Base-by-base conservation (phyloP, 23 red algal species). In the Gracilariopsis chorda region DNA sequence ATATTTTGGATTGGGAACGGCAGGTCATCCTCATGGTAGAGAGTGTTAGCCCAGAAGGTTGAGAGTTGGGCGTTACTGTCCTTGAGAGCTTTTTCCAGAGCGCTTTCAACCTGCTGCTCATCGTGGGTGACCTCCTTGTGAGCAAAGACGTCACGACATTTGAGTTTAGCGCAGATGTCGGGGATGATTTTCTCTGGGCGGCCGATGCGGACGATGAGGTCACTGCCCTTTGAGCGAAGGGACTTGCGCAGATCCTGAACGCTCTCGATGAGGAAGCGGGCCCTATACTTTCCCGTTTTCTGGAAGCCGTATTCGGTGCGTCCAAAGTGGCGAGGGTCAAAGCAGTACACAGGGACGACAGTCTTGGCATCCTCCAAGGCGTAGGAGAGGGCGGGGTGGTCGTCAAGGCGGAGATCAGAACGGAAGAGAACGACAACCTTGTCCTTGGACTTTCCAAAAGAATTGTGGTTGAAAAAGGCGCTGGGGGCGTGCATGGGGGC, bases 291-390 rank as follows among this genome's bases (percentile, higher is more conserved):
- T 24, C 97, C 96, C 1, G 97, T 99, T 67, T 99, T 99, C 84
- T 96, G 93, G 70, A 99, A 99, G 35, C 97, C 97, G 73, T 96
- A 96, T 17, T 86, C 88, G 17, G 97, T 99, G 46, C 88, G 88
- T 25, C 97, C 97, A 74, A 99, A 99, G 43, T 99, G 97, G 45
- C 97, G 85, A 2, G 97, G 97, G 59, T 99, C 97, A 62, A 99
- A 99, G 80, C 93, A 96, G 52, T 92, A 95, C 0, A 99, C 93
- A 9, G 97, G 97, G 32, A 99, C 65, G 3, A 99, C 90, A 45
- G 51, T 29, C 32, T 65, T 61, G 10, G 89, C 95, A 55, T 96
- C 86, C 82, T 96, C 93, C 29, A 91, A 65, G 19, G 94, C 97
- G 19, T 82, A 62, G 3, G 75, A 68, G 23, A 99, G 64, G n/a